Base-by-base conservation (phyloP, 1,139 yeast genomes). In the Lodderomyces pseudojiufengensis region DNA sequence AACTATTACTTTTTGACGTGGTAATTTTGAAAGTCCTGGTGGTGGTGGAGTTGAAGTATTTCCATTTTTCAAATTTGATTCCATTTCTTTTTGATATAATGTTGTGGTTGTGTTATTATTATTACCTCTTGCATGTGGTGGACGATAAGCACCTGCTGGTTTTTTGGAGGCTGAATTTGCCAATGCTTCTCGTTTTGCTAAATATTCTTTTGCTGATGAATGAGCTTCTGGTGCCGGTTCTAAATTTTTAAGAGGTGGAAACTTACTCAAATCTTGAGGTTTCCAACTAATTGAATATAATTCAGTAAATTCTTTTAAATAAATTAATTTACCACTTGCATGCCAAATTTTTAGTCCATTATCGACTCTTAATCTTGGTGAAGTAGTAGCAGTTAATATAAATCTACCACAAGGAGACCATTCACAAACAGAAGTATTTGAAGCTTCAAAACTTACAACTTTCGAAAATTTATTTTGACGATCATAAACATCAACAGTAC, bases 371-470 rank as follows among this genome's bases (percentile, higher is more conserved):
- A 94, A 76, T 53, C 99, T 76, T 44, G 99, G 99, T 15, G 97
- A 80, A 0, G 98, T 92, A 6, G 98, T 94, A 16, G 98, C 98
- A 13, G 97, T 90, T 58, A 94, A 67, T 42, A 94, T 80, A 55
- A 75, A 87, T 54, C 95, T 78, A 27, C 98, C 97, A 63, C 94
- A 95, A n/a, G 99, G 98, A 3, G 95, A 82, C 98, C 98, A 94
- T 59, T 85, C 88, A 59, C 97, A 90, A 32, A 84, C 95, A 21
- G 95, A 84, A 9, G 97, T 88, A 64, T 94, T 94, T 32, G 96
- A 67, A 3, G 97, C 98, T 56, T 86, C 88, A 55, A 92, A 84
- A 24, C 87, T 75, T 12, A 88, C 71, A 36, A 92, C 76, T 60
- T 86, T 85, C 42, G 73, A 63, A 59, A 88, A 92, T 60, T 85